Conservation (phyloP, 192 early-diverging fungal species). For the Phlyctochytrium bullatum region DNA sequence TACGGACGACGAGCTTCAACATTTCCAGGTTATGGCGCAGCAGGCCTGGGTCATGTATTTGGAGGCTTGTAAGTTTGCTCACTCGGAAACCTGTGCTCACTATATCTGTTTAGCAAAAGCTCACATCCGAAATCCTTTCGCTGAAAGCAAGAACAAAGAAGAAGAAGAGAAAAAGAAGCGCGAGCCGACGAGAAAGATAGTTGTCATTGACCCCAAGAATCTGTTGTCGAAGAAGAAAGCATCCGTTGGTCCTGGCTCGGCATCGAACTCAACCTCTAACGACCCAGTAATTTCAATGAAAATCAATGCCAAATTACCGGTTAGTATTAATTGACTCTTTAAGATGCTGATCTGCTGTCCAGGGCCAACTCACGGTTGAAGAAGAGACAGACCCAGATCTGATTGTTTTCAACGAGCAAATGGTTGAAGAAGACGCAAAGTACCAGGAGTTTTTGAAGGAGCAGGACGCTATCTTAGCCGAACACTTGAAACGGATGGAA, state of each 20-base stretch:
- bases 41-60: neutral
- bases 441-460: neutral
- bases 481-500: neutral
- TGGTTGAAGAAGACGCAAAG: neutral
- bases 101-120: neutral
- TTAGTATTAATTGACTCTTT: no score
- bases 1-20: neutral
- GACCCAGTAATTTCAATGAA: neutral
- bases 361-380: no score
- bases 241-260: neutral
- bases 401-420: conserved; percentile 4
- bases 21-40: neutral
- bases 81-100: neutral
- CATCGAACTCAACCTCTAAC: neutral
- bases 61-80: conserved; percentile 7
- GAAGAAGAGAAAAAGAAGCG: neutral
- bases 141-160: neutral
- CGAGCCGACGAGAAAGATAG: neutral
- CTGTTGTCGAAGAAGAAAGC: conserved; percentile 4
- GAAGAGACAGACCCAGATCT: neutral
- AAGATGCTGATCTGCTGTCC: no score
- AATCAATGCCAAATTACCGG: no score
- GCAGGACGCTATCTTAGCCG: neutral
- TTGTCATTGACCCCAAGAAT: neutral
- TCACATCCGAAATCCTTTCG: neutral